Percentiles rank a stretch among this genome's conserved stretches.
Conservation (phyloP, 208 protist genomes). For the Trichomonas gallinae region DNA sequence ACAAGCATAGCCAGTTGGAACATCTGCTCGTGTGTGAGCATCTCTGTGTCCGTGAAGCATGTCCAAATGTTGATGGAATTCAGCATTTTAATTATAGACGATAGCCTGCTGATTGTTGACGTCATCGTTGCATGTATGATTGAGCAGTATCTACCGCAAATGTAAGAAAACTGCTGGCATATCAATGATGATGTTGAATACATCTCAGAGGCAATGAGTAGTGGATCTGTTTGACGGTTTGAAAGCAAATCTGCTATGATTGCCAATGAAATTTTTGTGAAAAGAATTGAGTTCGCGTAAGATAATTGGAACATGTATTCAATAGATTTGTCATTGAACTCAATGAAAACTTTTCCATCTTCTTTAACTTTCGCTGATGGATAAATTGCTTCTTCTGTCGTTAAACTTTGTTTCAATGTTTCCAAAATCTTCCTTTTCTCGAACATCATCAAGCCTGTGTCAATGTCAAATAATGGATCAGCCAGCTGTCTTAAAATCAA, state of each 20-base stretch:
- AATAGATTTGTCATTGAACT: neutral
- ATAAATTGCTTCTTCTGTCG: neutral
- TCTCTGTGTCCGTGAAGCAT: neutral
- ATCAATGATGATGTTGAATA: neutral
- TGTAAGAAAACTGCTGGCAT: neutral
- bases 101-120: neutral
- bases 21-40: neutral
- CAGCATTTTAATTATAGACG: neutral
- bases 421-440: neutral
- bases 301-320: neutral
- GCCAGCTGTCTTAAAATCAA: neutral
- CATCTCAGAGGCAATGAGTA: neutral
- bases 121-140: neutral
- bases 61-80: neutral
- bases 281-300: neutral
- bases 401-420: neutral
- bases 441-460: neutral
- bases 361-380: neutral
- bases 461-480: neutral
- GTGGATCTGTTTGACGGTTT: neutral
- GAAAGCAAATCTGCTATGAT: neutral
- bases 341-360: neutral
- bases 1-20: neutral
- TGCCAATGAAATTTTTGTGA: neutral
- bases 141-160: neutral